phyloP scores from a whole-genome alignment of 2,329 filamentous ascomycete species.

The Tricladium varicosporioides region DNA sequence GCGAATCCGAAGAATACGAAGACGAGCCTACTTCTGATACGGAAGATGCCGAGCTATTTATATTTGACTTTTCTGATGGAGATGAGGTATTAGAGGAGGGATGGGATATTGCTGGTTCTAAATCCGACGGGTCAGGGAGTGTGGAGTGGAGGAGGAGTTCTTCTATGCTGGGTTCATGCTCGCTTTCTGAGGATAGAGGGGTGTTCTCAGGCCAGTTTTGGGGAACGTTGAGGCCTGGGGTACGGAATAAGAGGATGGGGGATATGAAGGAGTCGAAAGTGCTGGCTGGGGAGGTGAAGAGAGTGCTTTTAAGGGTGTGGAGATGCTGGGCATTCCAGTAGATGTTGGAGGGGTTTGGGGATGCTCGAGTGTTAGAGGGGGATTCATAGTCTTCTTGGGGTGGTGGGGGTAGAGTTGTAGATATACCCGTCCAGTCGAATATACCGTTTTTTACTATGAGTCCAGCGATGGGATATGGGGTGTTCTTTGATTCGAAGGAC shows the following conservation, averaged over 20 bases:
- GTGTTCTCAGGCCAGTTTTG: constrained; percentile 18
- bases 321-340: constrained; percentile 25
- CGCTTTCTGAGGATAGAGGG: not conserved
- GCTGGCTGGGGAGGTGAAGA: constrained; percentile 49
- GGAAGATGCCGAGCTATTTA: no score
- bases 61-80: no score
- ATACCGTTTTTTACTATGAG: constrained; percentile 58
- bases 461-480: constrained; percentile 43
- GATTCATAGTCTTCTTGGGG: not conserved
- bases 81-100: no score
- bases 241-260: constrained; percentile 57
- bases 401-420: constrained; percentile 42
- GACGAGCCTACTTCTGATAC: no score
- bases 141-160: not conserved
- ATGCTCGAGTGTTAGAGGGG: not conserved
- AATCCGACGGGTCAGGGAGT: not conserved
- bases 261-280: constrained; percentile 62
- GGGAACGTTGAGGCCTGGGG: constrained; percentile 38
- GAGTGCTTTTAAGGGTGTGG: constrained; percentile 36
- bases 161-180: not conserved
- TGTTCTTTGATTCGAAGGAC: constrained; percentile 40
- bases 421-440: constrained; percentile 63
- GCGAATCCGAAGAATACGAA: no score
- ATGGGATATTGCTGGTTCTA: no score
- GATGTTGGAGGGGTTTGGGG: not conserved